Base-by-base conservation (phyloP, 2,329 filamentous ascomycete species). In the Alternaria brassicicola region DNA sequence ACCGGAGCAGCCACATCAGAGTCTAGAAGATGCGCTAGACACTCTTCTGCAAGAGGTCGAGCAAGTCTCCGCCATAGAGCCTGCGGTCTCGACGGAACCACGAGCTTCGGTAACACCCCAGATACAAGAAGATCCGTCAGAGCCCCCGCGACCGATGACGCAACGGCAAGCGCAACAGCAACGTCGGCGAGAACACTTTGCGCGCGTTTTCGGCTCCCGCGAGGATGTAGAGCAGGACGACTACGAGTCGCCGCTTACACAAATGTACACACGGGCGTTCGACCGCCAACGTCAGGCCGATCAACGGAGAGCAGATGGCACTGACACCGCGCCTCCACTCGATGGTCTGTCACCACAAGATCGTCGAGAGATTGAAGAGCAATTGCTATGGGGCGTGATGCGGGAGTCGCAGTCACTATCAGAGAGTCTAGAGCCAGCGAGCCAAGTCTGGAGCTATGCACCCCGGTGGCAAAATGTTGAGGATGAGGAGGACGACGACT, bases 191-290 rank as follows among this genome's bases (percentile, higher is more conserved):
- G 73, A 76, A 42, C 64, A 70, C 17, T 65, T 74, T 17, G 59
- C 57, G 5, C 72, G 80, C 9, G 65, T 82, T 0, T 83, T 82
- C 57, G 81, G 81, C 13, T 78, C 78, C 0, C 68, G 80, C 10
- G 81, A 83, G 59, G 80, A 83, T 10, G 73, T 83, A 50, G 69
- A 79, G n/a, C 76, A 75, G 3, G 80, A 81, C 3, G 77, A 80
- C 30, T 83, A 83, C 61, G 77, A 80, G 54, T 81, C 78, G n/a
- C 81, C 81, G 0, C 78, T 83, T 12, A 76, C 79, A 17, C 74
- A 76, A 58, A 79, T 83, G 79, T 83, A 81, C 65, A 77, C 70
- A 17, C 66, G 81, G 47, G 81, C 81, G 2, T 75, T 71, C 56
- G 77, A 78, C 17, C 73, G 80, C 6, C 81, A 81, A 62, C 73